A percentile compares a stretch with the other conserved stretches of the same genome.
phyloP scores from a whole-genome alignment of 1,284 basidiomycete species.

The Neolentinus lepideus region DNA sequence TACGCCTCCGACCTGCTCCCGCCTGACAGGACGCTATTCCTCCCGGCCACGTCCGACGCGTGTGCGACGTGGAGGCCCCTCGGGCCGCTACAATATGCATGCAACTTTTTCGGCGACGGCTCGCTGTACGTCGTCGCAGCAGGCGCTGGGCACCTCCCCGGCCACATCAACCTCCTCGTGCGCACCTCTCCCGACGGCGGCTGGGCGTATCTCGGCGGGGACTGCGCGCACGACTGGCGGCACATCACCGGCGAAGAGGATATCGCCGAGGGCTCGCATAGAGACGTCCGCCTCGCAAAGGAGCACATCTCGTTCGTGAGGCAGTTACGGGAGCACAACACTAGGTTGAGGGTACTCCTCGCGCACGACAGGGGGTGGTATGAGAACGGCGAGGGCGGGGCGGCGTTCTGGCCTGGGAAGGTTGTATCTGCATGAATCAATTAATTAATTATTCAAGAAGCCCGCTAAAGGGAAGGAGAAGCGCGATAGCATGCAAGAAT shows the following conservation, averaged over 20 bases:
- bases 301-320: constrained; percentile 34
- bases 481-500: too few species aligned
- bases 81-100: not conserved
- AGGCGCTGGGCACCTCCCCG: constrained; percentile 40
- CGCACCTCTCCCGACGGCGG: constrained; percentile 47
- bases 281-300: constrained; percentile 32
- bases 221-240: constrained; percentile 48
- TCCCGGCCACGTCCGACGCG: constrained; percentile 12
- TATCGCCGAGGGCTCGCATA: constrained; percentile 36
- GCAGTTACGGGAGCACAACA: constrained; percentile 23
- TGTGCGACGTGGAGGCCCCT: constrained; percentile 24
- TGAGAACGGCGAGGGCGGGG: constrained; percentile 30
- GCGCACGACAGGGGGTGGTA: constrained; percentile 51
- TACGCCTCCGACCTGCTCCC: constrained; percentile 33
- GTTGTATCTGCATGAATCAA: constrained; percentile 18
- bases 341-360: constrained; percentile 38
- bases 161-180: constrained; percentile 46
- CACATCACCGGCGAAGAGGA: constrained; percentile 38
- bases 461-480: too few species aligned
- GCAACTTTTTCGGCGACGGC: constrained; percentile 2
- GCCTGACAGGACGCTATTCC: constrained; percentile 30
- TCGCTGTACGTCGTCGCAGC: constrained; percentile 30
- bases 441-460: not conserved
- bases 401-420: constrained; percentile 36
- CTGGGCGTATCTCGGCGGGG: constrained; percentile 52